Evolutionary conservation across 176 grass and related monocot species (phyloP), one percentile per base, ranked within the genome.

Genomic region (Coix lacrymajobi): DNA sequence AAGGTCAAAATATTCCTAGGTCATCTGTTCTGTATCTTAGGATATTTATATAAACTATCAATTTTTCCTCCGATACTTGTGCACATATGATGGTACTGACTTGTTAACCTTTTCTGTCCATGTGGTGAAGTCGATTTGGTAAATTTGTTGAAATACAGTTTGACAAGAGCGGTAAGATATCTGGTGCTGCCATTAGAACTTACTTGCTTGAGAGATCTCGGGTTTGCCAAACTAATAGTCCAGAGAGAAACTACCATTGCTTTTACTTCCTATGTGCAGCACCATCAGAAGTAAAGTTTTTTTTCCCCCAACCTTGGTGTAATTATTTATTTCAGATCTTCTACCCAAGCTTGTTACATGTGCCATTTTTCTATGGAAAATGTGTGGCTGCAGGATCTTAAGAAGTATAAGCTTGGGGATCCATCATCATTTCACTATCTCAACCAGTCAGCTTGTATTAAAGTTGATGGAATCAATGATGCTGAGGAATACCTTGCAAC

Each of bases 81-180:
- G 62, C 62, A 75, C 25, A 62, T 56, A 79, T 17, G 52, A 76
- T 48, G 63, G 43, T 77, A 87, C 60, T 84, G 81, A 79, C 71
- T 30, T 81, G 19, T 37, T 81, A 33, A 74, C 6, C 40, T 76
- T 84, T 48, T 74, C 15, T 82, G 32, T 69, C 24, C 20, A 81
- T 45, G 63, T 91, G 64, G 41, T 86, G 40, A 83, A 99, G 96
- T 90, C 96, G 93, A 73, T 99, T 99, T 87, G 96, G 96, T 64
- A 99, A 99, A 74, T 99, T 99, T 85, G 96, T 99, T 39, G 96
- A 99, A 75, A 93, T 99, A 56, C 96, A 99, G 79, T 99, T 99
- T 57, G 92, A 96, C 62, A 95, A 94, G 43, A 96, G 80, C 37
- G 89, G 96, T 78, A 93, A 85, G 78, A 99, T 99, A 85, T 99